phyloP scores from a whole-genome alignment of 352 stramenopile genomes.

The Peronospora destructor region DNA sequence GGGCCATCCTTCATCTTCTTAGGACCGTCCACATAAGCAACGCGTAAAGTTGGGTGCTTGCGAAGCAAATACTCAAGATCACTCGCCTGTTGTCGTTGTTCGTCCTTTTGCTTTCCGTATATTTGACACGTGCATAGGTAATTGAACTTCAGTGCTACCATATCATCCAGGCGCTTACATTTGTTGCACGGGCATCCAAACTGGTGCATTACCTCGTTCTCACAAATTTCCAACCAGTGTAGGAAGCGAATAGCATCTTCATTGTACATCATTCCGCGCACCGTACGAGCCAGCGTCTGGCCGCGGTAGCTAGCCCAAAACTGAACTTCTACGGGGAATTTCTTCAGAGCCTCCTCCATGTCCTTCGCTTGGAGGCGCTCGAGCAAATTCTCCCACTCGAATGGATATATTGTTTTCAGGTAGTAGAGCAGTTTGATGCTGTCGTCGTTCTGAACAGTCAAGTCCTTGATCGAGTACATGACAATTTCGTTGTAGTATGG shows the following conservation, averaged over 20 bases:
- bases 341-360: conserved; percentile 80
- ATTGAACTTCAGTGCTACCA: conserved; percentile 86
- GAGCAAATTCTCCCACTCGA: conserved; percentile 81
- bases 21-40: conserved; percentile 80
- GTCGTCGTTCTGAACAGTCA: conserved; percentile 80
- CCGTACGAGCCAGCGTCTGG: conserved; percentile 77
- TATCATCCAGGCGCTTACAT: conserved; percentile 74
- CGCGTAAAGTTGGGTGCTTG: conserved; percentile 69
- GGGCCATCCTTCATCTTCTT: conserved; percentile 85
- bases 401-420: conserved; percentile 83
- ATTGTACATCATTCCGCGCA: conserved; percentile 87
- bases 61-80: conserved; percentile 73
- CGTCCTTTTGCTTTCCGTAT: conserved; percentile 82
- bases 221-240: conserved; percentile 84
- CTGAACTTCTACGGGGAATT: conserved; percentile 71
- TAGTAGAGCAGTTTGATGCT: conserved; percentile 97
- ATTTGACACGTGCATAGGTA: conserved; percentile 87
- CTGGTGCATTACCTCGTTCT: conserved; percentile 85
- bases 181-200: conserved; percentile 74
- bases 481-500: conserved; percentile 89
- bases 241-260: conserved; percentile 82
- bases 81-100: conserved; percentile 70
- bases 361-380: conserved; percentile 74
- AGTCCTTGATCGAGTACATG: conserved; percentile 85
- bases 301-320: conserved; percentile 81